Evolutionary conservation across 257 asterid genomes (phyloP).

Genomic region (Solanum boliviense): DNA sequence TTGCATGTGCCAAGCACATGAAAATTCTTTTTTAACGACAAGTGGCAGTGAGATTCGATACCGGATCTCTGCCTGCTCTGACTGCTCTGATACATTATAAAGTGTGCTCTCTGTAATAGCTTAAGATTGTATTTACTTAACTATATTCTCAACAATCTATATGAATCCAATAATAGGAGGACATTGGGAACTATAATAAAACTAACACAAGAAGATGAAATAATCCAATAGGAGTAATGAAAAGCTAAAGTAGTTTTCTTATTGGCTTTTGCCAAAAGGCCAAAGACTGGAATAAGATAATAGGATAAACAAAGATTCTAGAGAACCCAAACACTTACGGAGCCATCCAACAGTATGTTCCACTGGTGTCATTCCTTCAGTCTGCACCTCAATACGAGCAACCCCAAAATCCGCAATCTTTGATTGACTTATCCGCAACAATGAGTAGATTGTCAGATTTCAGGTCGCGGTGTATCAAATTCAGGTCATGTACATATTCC

Average conservation of each 20-base stretch:
- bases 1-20: not conserved
- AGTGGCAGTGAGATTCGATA: not conserved
- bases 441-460: conserved; percentile 93
- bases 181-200: not conserved
- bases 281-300: not conserved
- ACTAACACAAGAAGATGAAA: not conserved
- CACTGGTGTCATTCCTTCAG: conserved; percentile 99
- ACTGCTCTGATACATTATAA: not conserved
- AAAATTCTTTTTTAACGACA: not conserved
- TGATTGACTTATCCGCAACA: conserved; percentile 80
- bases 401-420: conserved; percentile 97
- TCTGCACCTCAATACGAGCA: conserved; percentile 93
- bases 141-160: not conserved
- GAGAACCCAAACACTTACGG: conserved; percentile 53
- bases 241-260: not conserved
- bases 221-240: not conserved
- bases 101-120: not conserved
- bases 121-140: not conserved
- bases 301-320: not conserved
- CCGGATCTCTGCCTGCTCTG: not conserved
- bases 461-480: conserved; percentile 83
- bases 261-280: not conserved
- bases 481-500: conserved; percentile 85
- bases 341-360: conserved; percentile 99
- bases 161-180: not conserved